Conservation (phyloP, 331 rosid species). For the Telfairia occidentalis region DNA sequence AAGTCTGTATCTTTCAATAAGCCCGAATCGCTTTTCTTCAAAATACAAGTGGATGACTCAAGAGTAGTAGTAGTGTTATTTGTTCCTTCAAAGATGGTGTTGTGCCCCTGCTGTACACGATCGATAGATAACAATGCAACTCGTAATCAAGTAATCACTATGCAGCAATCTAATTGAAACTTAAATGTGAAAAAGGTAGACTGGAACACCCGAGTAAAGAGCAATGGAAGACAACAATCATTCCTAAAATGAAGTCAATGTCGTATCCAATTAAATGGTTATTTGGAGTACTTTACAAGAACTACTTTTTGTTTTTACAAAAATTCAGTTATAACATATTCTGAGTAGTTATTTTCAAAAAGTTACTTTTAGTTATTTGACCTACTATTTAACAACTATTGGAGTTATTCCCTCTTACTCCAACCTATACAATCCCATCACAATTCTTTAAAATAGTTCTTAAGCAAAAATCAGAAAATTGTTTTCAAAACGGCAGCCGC, state of each 20-base stretch:
- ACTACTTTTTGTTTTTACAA: background rate
- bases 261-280: background rate
- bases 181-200: background rate
- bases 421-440: background rate
- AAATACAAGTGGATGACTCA: conserved; percentile 24
- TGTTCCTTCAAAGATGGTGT: conserved; percentile 18
- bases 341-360: background rate
- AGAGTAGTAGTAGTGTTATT: conserved; percentile 18
- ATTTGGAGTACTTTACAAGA: background rate
- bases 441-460: background rate
- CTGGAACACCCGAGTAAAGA: background rate
- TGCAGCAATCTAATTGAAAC: background rate
- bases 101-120: conserved; percentile 39
- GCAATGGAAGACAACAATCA: background rate
- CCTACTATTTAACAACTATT: background rate
- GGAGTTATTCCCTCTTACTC: background rate
- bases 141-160: background rate
- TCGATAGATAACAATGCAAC: background rate
- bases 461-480: background rate
- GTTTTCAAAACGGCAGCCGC: background rate
- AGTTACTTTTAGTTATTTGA: background rate
- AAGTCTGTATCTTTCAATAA: conserved; percentile 16
- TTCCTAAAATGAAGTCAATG: background rate
- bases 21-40: conserved; percentile 24
- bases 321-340: background rate